Evolutionary conservation across 257 asterid species (phyloP).

Genomic region (Solanum peruvianum): DNA sequence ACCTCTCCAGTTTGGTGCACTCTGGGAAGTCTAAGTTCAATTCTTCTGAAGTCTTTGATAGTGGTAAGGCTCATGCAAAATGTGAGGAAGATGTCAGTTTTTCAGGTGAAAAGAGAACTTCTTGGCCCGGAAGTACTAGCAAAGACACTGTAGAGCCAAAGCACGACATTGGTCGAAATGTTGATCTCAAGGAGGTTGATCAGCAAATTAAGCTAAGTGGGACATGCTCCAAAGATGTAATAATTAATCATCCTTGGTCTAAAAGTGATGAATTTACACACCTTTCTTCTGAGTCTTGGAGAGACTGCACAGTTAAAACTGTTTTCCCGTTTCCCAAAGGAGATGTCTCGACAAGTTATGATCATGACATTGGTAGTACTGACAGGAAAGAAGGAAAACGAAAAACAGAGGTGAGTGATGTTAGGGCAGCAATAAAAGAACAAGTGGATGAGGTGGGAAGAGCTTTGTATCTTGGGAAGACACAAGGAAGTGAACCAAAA

Average conservation of each 20-base stretch:
- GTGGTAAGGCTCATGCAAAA: conserved; percentile 27
- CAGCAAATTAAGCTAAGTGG: conserved; percentile 26
- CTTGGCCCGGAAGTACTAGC: conserved; percentile 48
- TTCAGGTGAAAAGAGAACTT: conserved; percentile 40
- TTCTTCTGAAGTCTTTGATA: conserved; percentile 26
- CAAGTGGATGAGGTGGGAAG: conserved; percentile 90
- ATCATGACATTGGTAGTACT: conserved; percentile 16
- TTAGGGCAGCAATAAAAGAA: conserved; percentile 60
- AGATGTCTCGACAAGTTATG: conserved; percentile 56
- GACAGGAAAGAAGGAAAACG: conserved; percentile 53
- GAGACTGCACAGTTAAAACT: conserved; percentile 63
- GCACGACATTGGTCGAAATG: conserved; percentile 22
- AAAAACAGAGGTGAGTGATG: conserved; percentile 39
- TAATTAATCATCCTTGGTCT: conserved; percentile 39
- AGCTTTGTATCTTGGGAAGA: conserved; percentile 58
- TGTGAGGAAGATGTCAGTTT: conserved; percentile 29
- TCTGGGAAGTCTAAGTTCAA: conserved; percentile 33
- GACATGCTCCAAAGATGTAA: conserved; percentile 28
- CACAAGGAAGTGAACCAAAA: conserved; percentile 43
- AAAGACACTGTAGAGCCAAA: conserved; percentile 20
- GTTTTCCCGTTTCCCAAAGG: conserved; percentile 49
- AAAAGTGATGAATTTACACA: conserved; percentile 28
- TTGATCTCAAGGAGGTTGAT: conserved; percentile 44
- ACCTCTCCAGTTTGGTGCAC: conserved; percentile 45
- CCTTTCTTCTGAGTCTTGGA: conserved; percentile 40